Evolutionary conservation across 805 yeast species (phyloP).

Genomic region (Wickerhamomyces mucosus): DNA sequence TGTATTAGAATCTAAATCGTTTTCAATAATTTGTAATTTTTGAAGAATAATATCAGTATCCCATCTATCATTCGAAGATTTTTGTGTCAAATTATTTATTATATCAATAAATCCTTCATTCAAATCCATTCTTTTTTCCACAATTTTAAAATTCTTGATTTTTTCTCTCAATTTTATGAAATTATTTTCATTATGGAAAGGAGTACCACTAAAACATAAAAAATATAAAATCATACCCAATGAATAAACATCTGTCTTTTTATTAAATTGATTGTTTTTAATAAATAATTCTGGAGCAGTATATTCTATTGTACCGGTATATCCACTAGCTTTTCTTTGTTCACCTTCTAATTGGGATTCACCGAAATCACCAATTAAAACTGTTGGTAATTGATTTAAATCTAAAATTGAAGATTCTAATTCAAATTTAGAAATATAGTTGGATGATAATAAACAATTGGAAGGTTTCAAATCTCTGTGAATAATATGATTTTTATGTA

Average conservation of each 20-base stretch:
- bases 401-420: constrained; percentile 4
- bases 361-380: constrained; percentile 82
- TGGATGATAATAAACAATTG: constrained; percentile 52
- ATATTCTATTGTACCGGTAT: constrained; percentile 82
- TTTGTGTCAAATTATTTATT: constrained; percentile 28
- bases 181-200: constrained; percentile 31
- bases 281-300: constrained; percentile 63
- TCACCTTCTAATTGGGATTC: constrained; percentile 75
- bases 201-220: constrained; percentile 62
- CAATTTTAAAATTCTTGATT: constrained; percentile 19
- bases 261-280: constrained; percentile 41
- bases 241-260: constrained; percentile 71
- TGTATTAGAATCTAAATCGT: neutral
- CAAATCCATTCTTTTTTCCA: constrained; percentile 15
- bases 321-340: constrained; percentile 59
- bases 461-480: constrained; percentile 89
- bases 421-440: constrained; percentile 13
- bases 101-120: constrained; percentile 26
- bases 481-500: constrained; percentile 68
- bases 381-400: constrained; percentile 40
- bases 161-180: constrained; percentile 25
- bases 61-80: constrained; percentile 31
- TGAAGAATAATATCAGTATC: constrained; percentile 30
- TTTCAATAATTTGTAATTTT: constrained; percentile 16
- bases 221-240: constrained; percentile 76